phyloP scores from a whole-genome alignment of 2,329 filamentous ascomycete species.

The Diaporthe eres region DNA sequence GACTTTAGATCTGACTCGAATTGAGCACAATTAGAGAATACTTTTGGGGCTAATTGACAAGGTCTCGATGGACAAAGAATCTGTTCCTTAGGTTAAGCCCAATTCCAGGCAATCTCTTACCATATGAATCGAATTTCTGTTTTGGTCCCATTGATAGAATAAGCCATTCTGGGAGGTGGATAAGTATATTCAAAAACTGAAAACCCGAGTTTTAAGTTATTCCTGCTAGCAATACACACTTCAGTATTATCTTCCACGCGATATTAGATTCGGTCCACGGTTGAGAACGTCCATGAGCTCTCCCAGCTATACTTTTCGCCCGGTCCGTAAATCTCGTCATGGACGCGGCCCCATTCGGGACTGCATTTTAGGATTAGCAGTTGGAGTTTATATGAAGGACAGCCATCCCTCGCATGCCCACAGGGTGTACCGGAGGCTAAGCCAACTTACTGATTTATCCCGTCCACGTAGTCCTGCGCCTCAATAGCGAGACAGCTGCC shows the following conservation, averaged over 20 bases:
- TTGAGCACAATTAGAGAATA: no score
- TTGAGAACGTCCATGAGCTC: conserved; percentile 26
- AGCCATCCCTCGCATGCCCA: background rate
- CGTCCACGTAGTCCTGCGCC: conserved; percentile 83
- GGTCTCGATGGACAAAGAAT: no score
- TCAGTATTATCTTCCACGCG: background rate
- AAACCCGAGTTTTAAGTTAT: no score
- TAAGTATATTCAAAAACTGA: background rate
- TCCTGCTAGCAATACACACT: no score
- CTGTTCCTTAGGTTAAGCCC: no score
- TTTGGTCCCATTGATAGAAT: no score
- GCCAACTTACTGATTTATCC: conserved; percentile 74
- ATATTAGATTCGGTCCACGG: background rate
- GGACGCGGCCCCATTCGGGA: conserved; percentile 23
- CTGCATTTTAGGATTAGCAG: background rate
- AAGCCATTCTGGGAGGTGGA: no score
- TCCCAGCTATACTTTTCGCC: background rate
- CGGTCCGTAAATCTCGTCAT: background rate
- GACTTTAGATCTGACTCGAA: accelerated
- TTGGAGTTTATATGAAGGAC: background rate
- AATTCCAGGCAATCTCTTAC: no score
- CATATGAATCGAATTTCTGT: no score
- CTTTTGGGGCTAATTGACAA: no score
- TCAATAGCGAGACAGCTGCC: conserved; percentile 83
- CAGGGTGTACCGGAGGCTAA: accelerated